Conservation (phyloP, 371 early-diverging fungal genomes). For the Sporodiniella umbellata region DNA sequence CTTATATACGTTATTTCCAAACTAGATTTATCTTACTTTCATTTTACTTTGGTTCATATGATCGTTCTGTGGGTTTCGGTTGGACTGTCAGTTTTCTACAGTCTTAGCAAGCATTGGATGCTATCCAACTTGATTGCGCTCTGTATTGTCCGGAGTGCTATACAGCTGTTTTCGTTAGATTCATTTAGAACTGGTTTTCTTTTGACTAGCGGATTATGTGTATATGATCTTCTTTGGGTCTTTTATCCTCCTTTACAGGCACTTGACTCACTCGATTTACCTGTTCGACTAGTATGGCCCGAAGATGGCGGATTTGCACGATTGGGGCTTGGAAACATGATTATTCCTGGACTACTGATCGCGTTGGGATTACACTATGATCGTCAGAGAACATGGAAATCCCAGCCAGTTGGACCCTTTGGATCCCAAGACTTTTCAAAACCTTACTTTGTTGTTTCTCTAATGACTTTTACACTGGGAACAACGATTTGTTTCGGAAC, state of each 20-base stretch:
- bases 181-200: constrained; percentile 95
- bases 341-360: constrained; percentile 95
- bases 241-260: constrained; percentile 99
- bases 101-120: constrained; percentile 89
- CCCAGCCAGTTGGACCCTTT: constrained; percentile 45
- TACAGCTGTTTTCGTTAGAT: constrained; percentile 86
- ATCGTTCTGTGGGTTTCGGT: constrained; percentile 55
- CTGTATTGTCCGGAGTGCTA: constrained; percentile 82
- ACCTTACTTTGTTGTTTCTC: constrained; percentile 86
- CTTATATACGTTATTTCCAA: too few species aligned
- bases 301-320: constrained; percentile 79
- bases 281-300: constrained; percentile 94
- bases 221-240: constrained; percentile 98
- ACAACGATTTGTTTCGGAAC: too few species aligned
- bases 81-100: constrained; percentile 72
- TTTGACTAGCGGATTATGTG: constrained; percentile 85
- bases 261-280: constrained; percentile 96
- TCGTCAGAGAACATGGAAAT: constrained; percentile 61
- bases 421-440: constrained; percentile 68
- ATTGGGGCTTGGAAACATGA: constrained; percentile 97
- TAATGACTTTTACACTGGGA: constrained; percentile 81
- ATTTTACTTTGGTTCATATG: constrained; percentile 74
- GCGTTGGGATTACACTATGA: constrained; percentile 90
- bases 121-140: constrained; percentile 89
- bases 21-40: constrained; percentile 56